Conservation (phyloP, 441 rosid genomes). For the Isatis lusitanica region DNA sequence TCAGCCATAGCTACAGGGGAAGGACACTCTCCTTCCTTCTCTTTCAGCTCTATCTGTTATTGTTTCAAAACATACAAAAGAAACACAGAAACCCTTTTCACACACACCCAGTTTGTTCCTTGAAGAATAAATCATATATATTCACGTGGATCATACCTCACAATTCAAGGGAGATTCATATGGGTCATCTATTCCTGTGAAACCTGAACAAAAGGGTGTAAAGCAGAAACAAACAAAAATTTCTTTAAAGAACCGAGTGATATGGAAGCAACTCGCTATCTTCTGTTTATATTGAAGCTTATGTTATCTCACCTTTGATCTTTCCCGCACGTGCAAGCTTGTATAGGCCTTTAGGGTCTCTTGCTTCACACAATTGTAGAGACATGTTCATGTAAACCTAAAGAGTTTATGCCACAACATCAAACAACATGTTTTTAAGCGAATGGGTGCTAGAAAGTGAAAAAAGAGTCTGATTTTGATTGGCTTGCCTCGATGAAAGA, state of each 20-base stretch:
- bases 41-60: constrained; percentile 63
- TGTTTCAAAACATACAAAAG: neutral
- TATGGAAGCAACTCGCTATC: neutral
- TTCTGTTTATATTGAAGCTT: constrained; percentile 16
- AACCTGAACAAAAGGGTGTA: constrained; percentile 50
- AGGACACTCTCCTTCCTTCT: constrained; percentile 64
- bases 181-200: constrained; percentile 91
- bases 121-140: neutral
- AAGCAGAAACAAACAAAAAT: neutral
- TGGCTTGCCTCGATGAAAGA: constrained; percentile 73
- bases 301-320: constrained; percentile 62
- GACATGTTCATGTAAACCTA: constrained; percentile 94
- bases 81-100: neutral
- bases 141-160: constrained; percentile 52
- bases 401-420: constrained; percentile 44
- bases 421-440: constrained; percentile 6
- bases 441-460: neutral
- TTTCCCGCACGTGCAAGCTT: constrained; percentile 90
- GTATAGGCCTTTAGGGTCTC: constrained; percentile 89
- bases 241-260: neutral
- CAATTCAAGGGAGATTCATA: constrained; percentile 87
- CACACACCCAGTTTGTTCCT: neutral
- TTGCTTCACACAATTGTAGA: constrained; percentile 69
- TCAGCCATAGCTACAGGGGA: constrained; percentile 72
- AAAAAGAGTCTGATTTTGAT: neutral